Base-by-base conservation (phyloP, 2,329 filamentous ascomycete species). In the Huntiella omanensis region DNA sequence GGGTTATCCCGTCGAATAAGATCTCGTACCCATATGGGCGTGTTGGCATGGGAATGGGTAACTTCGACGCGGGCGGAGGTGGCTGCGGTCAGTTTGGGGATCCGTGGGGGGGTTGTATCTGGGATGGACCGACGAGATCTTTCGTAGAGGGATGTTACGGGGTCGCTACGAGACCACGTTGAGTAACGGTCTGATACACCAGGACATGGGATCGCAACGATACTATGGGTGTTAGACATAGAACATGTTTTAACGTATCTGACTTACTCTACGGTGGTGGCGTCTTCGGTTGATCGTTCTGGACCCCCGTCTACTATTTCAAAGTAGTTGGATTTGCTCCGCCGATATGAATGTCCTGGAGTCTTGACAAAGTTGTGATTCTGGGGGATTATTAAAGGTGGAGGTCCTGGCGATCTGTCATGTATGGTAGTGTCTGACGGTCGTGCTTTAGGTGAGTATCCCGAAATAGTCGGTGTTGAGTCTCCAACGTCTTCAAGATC, bases 151-250 rank as follows among this genome's bases (percentile, higher is more conserved):
- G 40, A 33, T 4, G 28, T 33, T 8, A 45, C 37, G 34, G 36
- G 43, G 16, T 64, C 67, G 43, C 70, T 67, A 11, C 67, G 62
- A 32, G 60, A 66, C 70, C 70, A 74, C 16, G 68, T 71, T 17
- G 66, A 62, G n/a, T 71, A 55, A 1, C 69, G 61, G 35, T 71
- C 33, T 7, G 16, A 64, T 0, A 66, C 69, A 0, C 69, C 70
- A 0, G 70, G 65, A 50, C 70, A 74, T 0, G 71, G 68, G 4
- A 74, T 64, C 4, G 69, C 64, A 35, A 74, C 61, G 38, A 74
- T 60, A 46, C 50, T 52, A 10, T 37, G 5, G 10, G 36, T 16
- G 28, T 46, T 46, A 49, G 43, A 5, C 10, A 33, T 17, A 12
- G 15, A n/a, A 10, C 12, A 28, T 8, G 19, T 12, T 10, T 6